These are phyloP conservation scores for Apiospora rasikravindrae DNA, from an alignment of 2,329 filamentous ascomycete genomes.

Conservation along the genomic window DNA sequence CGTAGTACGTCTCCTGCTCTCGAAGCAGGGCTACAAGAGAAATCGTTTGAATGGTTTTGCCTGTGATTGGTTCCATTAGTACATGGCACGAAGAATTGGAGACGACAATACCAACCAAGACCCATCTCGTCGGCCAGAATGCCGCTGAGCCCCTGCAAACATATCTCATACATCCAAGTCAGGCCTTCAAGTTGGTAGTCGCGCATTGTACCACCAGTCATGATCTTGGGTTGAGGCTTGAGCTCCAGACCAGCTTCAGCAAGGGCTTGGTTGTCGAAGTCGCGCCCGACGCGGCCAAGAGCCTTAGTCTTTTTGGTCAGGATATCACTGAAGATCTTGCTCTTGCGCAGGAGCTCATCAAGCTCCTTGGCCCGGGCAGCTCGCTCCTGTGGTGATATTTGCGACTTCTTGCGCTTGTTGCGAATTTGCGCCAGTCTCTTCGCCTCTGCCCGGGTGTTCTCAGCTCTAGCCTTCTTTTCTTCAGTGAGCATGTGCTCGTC, in stretches of 20 bases:
- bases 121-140: slow-evolving; percentile 99
- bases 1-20: slow-evolving; percentile 82
- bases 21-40: slow-evolving; percentile 97
- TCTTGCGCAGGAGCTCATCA: slow-evolving; percentile 63
- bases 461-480: slow-evolving; percentile 51
- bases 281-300: slow-evolving; percentile 65
- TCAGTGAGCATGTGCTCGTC: slow-evolving; percentile 45
- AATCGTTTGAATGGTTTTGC: slow-evolving; percentile 99
- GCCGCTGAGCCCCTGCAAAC: slow-evolving; percentile 99
- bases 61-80: slow-evolving; percentile 50
- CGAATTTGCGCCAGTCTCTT: slow-evolving; percentile 45
- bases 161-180: slow-evolving; percentile 99
- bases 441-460: slow-evolving; percentile 55
- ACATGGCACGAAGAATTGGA: background rate
- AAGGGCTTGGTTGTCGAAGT: slow-evolving; percentile 63
- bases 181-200: slow-evolving; percentile 98
- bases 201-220: slow-evolving; percentile 90
- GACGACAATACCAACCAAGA: slow-evolving; percentile 60
- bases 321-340: slow-evolving; percentile 65
- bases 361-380: slow-evolving; percentile 64
- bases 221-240: slow-evolving; percentile 82
- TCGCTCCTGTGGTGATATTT: slow-evolving; percentile 57
- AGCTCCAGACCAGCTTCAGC: slow-evolving; percentile 74
- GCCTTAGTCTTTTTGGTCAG: slow-evolving; percentile 68
- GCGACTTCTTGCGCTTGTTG: slow-evolving; percentile 50